Evolutionary conservation across 345 rosid genomes (phyloP), one percentile per base, ranked within the genome.

Genomic region (Corchorus olitorius): DNA sequence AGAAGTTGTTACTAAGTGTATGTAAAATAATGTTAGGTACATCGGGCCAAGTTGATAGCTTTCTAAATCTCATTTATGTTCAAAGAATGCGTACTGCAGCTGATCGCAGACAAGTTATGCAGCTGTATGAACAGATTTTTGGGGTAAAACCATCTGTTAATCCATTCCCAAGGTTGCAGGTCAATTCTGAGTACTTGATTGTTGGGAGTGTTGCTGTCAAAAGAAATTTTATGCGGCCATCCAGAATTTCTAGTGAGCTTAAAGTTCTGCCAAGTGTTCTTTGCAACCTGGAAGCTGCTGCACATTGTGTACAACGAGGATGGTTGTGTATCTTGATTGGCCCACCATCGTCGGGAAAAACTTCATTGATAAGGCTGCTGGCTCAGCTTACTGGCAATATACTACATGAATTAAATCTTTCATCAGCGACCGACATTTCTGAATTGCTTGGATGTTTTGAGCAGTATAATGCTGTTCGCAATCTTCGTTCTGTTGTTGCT

Each of bases 391-490:
- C 92, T 45, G 98, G 99, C 65, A 93, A 88, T 70, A 78, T 81
- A 35, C 87, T 95, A 45, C 87, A 92, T 73, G 99, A 95, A 80
- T 45, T 95, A 72, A 90, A 86, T 85, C 97, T 95, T 79, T 93
- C 99, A 41, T 83, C 98, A 74, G 90, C 94, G 16, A 90, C 99
- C 64, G 99, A 95, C 82, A 93, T 93, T 73, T 95, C 98, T 62
- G 99, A 95, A 75, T 81, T 95, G 72, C 93, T 95, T 71, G 99
- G 99, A 76, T 87, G 96, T 87, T 95, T 95, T 83, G 99, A 95
- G 90, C 99, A 95, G 77, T 93, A 89, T 77, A 87, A 91, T 76
- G 92, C 92, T n/a, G 88, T 85, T 73, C 93, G 97, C 52, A 85
- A 85, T 83, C 84, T 93, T 78, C 87, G 92, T 49, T 73, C 67